A percentile compares a stretch with the other conserved stretches of the same genome.
These are phyloP conservation scores for Penicillium sp. DNA, from an alignment of 2,329 filamentous ascomycete genomes.

Conservation along the genomic window DNA sequence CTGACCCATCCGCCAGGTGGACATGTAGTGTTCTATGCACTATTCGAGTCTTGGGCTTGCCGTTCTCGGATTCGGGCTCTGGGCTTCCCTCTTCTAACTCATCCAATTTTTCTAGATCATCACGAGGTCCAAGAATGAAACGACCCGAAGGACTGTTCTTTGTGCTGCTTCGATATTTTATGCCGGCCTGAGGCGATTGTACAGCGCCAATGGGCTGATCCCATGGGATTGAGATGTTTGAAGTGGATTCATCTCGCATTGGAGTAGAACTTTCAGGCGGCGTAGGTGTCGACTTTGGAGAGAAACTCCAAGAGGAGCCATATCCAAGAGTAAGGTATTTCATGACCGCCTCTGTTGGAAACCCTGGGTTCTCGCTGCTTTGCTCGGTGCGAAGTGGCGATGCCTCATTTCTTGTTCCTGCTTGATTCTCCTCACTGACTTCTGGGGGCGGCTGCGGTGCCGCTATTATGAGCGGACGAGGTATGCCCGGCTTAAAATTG, in stretches of 20 bases:
- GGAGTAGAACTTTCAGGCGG: slow-evolving; percentile 28
- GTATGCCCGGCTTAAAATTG: slow-evolving; percentile 41
- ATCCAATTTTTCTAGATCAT: slow-evolving; percentile 38
- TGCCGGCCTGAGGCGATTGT: neutral
- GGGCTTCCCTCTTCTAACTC: slow-evolving; percentile 29
- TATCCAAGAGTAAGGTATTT: slow-evolving; percentile 52
- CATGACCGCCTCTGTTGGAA: slow-evolving; percentile 46
- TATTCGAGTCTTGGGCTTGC: slow-evolving; percentile 32
- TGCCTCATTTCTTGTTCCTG: slow-evolving; percentile 16
- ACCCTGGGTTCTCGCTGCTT: slow-evolving; percentile 29
- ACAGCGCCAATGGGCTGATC: neutral
- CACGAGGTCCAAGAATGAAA: slow-evolving; percentile 30
- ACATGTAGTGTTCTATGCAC: slow-evolving; percentile 38
- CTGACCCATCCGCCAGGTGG: slow-evolving; percentile 23
- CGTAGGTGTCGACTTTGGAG: slow-evolving; percentile 29
- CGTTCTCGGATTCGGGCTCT: slow-evolving; percentile 16
- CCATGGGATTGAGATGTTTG: neutral
- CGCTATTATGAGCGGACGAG: slow-evolving; percentile 42
- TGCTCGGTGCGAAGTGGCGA: slow-evolving; percentile 20
- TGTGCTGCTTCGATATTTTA: neutral
- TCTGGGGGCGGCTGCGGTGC: slow-evolving; percentile 18
- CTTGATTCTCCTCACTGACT: slow-evolving; percentile 8
- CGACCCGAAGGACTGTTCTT: slow-evolving; percentile 7
- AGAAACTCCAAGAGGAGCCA: slow-evolving; percentile 48
- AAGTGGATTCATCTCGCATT: slow-evolving; percentile 18